These are phyloP conservation scores for Glonium stellatum DNA, from an alignment of 495 filamentous ascomycete genomes.

Conservation along the genomic window DNA sequence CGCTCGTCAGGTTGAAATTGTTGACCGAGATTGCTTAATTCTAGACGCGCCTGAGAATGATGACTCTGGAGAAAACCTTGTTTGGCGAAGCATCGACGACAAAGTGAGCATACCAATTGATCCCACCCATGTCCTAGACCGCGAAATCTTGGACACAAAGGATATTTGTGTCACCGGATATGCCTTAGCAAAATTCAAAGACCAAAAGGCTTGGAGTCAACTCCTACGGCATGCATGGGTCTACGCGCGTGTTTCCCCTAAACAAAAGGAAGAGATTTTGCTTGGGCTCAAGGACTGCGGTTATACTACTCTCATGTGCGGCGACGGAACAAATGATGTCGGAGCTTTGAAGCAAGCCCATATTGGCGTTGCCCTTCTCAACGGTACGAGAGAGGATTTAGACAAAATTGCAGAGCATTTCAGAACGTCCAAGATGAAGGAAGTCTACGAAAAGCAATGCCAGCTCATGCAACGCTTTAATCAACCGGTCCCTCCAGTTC, in stretches of 20 bases:
- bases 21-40: constrained; percentile 91
- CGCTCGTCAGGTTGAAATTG: constrained; percentile 91
- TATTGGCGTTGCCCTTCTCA: constrained; percentile 90
- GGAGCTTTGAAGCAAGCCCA: constrained; percentile 98
- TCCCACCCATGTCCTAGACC: constrained; percentile 71
- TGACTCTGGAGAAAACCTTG: constrained; percentile 67
- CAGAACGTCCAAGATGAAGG: constrained; percentile 93
- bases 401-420: constrained; percentile 87
- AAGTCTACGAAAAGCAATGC: constrained; percentile 94
- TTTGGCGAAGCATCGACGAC: constrained; percentile 95
- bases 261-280: constrained; percentile 98
- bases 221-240: constrained; percentile 91
- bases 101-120: constrained; percentile 82
- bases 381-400: constrained; percentile 86
- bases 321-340: constrained; percentile 97
- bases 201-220: constrained; percentile 60
- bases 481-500: constrained; percentile 83
- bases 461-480: constrained; percentile 88
- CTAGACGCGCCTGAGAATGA: constrained; percentile 92
- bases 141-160: constrained; percentile 73
- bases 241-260: constrained; percentile 94
- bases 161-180: constrained; percentile 97
- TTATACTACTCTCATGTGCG: constrained; percentile 98
- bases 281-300: constrained; percentile 91
- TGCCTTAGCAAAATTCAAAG: constrained; percentile 82